Percentiles rank a stretch among this genome's conserved stretches.
Evolutionary conservation across 1,284 basidiomycete species (phyloP).

Genomic region (Rhodotorula sp.): DNA sequence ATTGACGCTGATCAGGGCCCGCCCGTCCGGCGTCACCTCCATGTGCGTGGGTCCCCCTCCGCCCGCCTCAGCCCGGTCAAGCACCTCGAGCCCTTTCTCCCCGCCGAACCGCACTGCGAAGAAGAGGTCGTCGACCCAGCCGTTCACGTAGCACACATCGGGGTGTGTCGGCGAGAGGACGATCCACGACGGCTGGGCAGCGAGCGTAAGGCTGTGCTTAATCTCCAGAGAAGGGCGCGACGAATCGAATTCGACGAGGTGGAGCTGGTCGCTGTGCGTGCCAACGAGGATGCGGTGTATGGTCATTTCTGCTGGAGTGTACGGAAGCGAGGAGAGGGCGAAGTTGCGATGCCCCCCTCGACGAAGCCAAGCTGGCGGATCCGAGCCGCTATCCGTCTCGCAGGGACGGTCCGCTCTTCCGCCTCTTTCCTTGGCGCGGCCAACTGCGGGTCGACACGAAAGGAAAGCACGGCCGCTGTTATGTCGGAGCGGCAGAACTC

Average conservation of each 20-base stretch:
- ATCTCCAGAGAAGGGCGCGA: background rate
- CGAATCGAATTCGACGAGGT: slow-evolving; percentile 3
- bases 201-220: background rate
- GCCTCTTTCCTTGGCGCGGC: too few species aligned
- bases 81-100: background rate
- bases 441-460: too few species aligned
- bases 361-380: background rate
- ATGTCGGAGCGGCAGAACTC: too few species aligned
- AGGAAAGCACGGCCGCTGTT: too few species aligned
- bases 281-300: background rate
- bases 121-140: background rate
- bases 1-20: background rate
- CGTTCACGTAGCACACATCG: background rate
- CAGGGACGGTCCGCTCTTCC: too few species aligned
- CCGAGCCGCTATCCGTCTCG: background rate
- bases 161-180: background rate
- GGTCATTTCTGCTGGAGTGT: background rate
- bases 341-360: too few species aligned
- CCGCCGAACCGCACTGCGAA: background rate
- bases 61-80: background rate
- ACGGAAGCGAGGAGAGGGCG: background rate
- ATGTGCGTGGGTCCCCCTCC: slow-evolving; percentile 1
- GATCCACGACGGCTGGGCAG: background rate
- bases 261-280: background rate
- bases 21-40: background rate